These are phyloP conservation scores for Nemania abortiva DNA, from an alignment of 2,329 filamentous ascomycete genomes.

Conservation along the genomic window DNA sequence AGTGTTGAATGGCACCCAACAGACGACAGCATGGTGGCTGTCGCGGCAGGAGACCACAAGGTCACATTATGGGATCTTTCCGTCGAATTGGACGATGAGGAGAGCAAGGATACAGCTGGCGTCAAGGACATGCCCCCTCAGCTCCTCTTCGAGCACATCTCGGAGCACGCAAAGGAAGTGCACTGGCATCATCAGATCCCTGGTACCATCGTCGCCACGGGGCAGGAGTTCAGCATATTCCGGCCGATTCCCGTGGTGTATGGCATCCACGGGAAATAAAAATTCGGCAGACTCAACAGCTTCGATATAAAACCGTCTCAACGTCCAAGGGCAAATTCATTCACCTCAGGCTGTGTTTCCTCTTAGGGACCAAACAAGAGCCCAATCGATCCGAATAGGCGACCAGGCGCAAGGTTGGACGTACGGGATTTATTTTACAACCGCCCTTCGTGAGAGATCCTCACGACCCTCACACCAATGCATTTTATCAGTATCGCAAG, in stretches of 20 bases:
- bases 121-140: constrained; percentile 93
- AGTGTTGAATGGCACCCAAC: constrained; percentile 97
- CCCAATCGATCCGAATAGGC: background rate
- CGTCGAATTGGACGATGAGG: constrained; percentile 96
- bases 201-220: constrained; percentile 88
- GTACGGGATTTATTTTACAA: background rate
- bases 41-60: constrained; percentile 92
- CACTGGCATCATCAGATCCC: constrained; percentile 99
- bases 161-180: constrained; percentile 92
- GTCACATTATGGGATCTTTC: constrained; percentile 97
- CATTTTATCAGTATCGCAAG: background rate
- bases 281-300: background rate
- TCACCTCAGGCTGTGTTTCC: background rate
- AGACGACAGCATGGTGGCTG: constrained; percentile 94
- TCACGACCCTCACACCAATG: background rate
- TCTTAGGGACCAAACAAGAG: background rate
- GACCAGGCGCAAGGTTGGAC: background rate
- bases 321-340: background rate
- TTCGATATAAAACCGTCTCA: background rate
- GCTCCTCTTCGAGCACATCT: constrained; percentile 95
- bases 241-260: constrained; percentile 83
- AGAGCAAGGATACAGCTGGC: constrained; percentile 89
- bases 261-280: constrained; percentile 50
- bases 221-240: constrained; percentile 88
- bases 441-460: background rate